Conservation (phyloP, 345 rosid genomes). For the Leavenworthia alabamica region DNA sequence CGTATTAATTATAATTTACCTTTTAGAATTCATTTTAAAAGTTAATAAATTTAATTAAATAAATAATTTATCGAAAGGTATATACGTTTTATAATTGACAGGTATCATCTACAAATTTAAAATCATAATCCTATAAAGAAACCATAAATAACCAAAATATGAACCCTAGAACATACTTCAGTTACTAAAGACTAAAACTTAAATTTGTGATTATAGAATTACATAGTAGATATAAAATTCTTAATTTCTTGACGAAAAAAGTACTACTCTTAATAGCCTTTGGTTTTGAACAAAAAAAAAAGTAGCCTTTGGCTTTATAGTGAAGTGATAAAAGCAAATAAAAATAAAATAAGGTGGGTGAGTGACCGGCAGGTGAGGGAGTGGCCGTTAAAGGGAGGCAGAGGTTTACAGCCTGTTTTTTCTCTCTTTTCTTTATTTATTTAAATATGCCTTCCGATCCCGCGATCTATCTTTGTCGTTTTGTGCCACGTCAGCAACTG, state of each 20-base stretch:
- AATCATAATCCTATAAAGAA: not conserved
- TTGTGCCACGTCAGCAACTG: constrained; percentile 54
- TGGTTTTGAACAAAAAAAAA: too few species aligned
- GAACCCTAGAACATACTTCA: not conserved
- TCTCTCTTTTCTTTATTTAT: not conserved
- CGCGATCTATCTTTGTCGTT: constrained; percentile 59
- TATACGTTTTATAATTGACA: not conserved
- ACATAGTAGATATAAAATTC: not conserved
- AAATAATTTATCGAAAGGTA: not conserved
- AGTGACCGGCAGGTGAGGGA: constrained; percentile 32
- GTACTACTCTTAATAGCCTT: too few species aligned
- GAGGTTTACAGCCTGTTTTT: constrained; percentile 57
- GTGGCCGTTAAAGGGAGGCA: constrained; percentile 52
- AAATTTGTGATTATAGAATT: not conserved
- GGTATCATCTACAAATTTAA: too few species aligned
- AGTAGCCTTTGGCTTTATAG: too few species aligned
- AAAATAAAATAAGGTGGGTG: not conserved
- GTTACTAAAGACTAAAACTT: not conserved
- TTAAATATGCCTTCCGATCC: too few species aligned
- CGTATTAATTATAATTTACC: not conserved
- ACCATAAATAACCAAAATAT: not conserved
- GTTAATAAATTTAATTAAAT: too few species aligned
- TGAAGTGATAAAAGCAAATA: not conserved
- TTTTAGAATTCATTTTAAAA: not conserved
- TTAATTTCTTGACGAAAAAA: not conserved